phyloP scores from a whole-genome alignment of 805 yeast species.

The Candida broadrunensis region DNA sequence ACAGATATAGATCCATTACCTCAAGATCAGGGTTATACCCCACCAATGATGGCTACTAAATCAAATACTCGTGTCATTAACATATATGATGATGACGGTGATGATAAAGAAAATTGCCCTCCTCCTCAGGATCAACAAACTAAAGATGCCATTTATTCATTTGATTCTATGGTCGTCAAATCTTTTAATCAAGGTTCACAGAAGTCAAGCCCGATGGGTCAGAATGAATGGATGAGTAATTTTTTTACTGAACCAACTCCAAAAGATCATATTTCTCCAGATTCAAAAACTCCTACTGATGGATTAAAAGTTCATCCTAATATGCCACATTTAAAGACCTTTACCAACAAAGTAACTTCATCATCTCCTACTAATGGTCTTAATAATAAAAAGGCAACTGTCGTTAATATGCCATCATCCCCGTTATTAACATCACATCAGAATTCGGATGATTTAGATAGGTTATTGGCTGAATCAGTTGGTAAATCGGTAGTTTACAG shows the following conservation, averaged over 20 bases:
- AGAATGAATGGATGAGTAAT: constrained; percentile 41
- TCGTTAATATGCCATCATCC: constrained; percentile 39
- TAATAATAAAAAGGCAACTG: constrained; percentile 17
- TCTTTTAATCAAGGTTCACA: constrained; percentile 24
- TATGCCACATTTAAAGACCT: constrained; percentile 29
- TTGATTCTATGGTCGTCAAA: constrained; percentile 23
- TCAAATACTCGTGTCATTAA: constrained; percentile 53
- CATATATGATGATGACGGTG: constrained; percentile 38
- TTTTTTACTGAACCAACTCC: constrained; percentile 44
- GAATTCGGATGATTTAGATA: constrained; percentile 9
- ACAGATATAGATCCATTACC: constrained; percentile 46
- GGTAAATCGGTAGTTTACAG: constrained; percentile 9
- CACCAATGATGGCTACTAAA: constrained; percentile 54
- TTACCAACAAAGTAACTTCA: constrained; percentile 17
- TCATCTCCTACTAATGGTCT: constrained; percentile 20
- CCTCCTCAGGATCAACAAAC: constrained; percentile 14
- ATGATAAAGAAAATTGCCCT: constrained; percentile 29
- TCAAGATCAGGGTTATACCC: constrained; percentile 34
- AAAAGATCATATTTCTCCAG: constrained; percentile 27
- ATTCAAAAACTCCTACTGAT: constrained; percentile 16
- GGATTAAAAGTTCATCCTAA: constrained; percentile 15
- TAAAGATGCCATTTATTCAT: constrained; percentile 14
- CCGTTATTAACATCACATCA: constrained; percentile 25
- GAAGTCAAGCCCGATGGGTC: constrained; percentile 34
- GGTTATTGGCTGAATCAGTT: constrained; percentile 13